Conservation (phyloP, 352 stramenopile species). For the Phytophthora megakarya region DNA sequence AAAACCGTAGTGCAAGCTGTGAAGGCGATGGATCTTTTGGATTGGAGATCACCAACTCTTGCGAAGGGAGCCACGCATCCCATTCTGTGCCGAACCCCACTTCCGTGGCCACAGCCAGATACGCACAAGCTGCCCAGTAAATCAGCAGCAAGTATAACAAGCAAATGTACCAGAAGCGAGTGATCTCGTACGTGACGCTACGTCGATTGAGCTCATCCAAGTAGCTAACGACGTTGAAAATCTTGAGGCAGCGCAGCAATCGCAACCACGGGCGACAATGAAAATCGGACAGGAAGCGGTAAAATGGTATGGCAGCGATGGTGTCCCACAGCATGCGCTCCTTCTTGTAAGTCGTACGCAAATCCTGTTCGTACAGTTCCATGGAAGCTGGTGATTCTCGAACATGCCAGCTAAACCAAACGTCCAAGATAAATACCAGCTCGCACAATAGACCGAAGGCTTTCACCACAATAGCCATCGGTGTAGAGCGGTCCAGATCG, state of each 20-base stretch:
- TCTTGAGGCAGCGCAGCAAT: constrained; percentile 53
- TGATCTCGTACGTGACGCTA: constrained; percentile 56
- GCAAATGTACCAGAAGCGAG: constrained; percentile 58
- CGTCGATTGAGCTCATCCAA: constrained; percentile 64
- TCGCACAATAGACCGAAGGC: constrained; percentile 41
- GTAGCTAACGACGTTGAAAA: constrained; percentile 57
- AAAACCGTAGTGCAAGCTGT: constrained; percentile 38
- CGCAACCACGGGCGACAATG: constrained; percentile 33
- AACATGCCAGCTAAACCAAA: constrained; percentile 57
- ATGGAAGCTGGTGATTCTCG: constrained; percentile 39
- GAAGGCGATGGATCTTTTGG: constrained; percentile 14
- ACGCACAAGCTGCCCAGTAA: constrained; percentile 65
- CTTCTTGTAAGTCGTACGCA: constrained; percentile 43
- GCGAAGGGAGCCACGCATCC: constrained; percentile 53
- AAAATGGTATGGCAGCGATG: constrained; percentile 43
- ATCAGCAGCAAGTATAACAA: constrained; percentile 62
- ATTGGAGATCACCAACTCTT: constrained; percentile 42
- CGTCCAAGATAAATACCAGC: constrained; percentile 49
- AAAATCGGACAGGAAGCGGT: constrained; percentile 49
- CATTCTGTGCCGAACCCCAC: constrained; percentile 54
- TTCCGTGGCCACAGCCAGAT: constrained; percentile 44
- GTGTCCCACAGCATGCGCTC: constrained; percentile 52
- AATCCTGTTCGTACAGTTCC: constrained; percentile 60
- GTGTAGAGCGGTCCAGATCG: constrained; percentile 22
- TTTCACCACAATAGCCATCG: constrained; percentile 21